Percentiles rank a stretch among this genome's conserved stretches.
Evolutionary conservation across 2,329 filamentous ascomycete species (phyloP).

Genomic region (Venturia carpophila): DNA sequence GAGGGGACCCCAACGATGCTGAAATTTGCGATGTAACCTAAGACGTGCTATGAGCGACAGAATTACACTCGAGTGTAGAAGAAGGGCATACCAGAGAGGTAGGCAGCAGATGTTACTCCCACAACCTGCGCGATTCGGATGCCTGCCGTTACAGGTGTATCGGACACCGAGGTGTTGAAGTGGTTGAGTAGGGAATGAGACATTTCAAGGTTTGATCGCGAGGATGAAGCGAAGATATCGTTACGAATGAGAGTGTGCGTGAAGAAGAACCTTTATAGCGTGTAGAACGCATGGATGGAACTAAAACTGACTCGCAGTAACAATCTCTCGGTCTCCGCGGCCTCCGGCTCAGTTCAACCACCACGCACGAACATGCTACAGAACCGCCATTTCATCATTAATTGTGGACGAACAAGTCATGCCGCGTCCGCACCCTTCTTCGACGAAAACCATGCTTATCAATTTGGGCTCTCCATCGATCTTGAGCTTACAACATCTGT

Average conservation of each 20-base stretch:
- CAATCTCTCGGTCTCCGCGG: no score
- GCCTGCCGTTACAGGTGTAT: neutral
- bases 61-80: neutral
- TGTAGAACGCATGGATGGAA: no score
- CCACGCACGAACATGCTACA: no score
- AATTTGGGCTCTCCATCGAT: no score
- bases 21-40: slow-evolving; percentile 1
- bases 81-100: slow-evolving; percentile 6
- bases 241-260: neutral
- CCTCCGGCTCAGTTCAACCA: no score
- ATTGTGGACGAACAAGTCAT: no score
- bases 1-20: slow-evolving; percentile 4
- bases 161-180: neutral
- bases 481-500: no score
- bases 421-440: no score
- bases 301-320: no score
- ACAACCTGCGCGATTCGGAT: slow-evolving; percentile 14
- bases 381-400: no score
- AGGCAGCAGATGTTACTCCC: slow-evolving; percentile 14
- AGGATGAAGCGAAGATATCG: neutral
- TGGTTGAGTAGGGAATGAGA: neutral
- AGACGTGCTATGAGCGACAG: neutral
- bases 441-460: no score
- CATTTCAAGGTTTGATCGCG: neutral
- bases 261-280: no score